phyloP scores from a whole-genome alignment of 805 yeast genomes.

The Lipomyces spencermartinsiae region DNA sequence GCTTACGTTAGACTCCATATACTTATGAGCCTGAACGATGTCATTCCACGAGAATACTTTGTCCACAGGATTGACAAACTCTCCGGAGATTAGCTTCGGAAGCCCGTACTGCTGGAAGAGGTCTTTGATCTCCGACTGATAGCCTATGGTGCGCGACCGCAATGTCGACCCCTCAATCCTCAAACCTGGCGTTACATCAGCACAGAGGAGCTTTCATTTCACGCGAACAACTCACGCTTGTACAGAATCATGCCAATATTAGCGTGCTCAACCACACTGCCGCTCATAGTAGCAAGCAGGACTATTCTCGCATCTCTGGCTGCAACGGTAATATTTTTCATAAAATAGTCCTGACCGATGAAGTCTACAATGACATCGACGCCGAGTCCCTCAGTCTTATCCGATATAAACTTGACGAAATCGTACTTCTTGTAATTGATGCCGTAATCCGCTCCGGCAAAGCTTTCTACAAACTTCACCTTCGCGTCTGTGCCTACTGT shows the following conservation, averaged over 20 bases:
- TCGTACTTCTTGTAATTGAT: slow-evolving; percentile 43
- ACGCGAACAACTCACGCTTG: slow-evolving; percentile 37
- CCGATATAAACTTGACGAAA: slow-evolving; percentile 20
- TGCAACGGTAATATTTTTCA: slow-evolving; percentile 38
- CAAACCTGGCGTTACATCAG: slow-evolving; percentile 19
- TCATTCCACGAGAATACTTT: slow-evolving; percentile 39
- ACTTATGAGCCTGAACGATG: slow-evolving; percentile 42
- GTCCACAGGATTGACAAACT: slow-evolving; percentile 41
- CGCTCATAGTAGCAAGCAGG: slow-evolving; percentile 42
- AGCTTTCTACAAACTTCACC: slow-evolving; percentile 38
- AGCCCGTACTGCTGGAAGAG: slow-evolving; percentile 40
- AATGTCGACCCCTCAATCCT: slow-evolving; percentile 44
- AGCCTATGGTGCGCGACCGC: slow-evolving; percentile 41
- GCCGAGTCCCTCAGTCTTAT: slow-evolving; percentile 36
- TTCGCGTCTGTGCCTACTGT: slow-evolving; percentile 45
- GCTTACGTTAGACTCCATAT: slow-evolving; percentile 43
- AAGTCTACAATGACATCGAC: slow-evolving; percentile 46
- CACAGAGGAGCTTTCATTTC: too few species aligned
- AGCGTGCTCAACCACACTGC: slow-evolving; percentile 35
- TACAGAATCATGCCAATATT: slow-evolving; percentile 39
- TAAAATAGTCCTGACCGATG: slow-evolving; percentile 45
- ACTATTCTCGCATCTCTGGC: slow-evolving; percentile 44
- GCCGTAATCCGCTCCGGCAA: slow-evolving; percentile 36
- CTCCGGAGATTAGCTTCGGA: slow-evolving; percentile 41
- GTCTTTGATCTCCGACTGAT: slow-evolving; percentile 41